Base-by-base conservation (phyloP, 768 basidiomycete genomes). In the Epithele typhae region DNA sequence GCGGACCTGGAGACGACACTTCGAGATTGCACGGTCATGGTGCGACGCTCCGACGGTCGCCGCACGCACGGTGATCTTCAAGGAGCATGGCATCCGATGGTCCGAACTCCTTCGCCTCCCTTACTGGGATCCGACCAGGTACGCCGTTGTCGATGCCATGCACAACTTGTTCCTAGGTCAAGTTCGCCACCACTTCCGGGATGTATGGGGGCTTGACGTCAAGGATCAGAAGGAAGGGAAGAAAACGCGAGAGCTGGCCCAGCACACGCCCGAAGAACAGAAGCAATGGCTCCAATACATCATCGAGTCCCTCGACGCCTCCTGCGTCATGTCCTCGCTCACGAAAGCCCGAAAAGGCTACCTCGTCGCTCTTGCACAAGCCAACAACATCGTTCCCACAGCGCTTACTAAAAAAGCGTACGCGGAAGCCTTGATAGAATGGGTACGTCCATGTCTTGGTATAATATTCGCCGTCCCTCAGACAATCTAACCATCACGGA, bases 101-200 rank as follows among this genome's bases (percentile, higher is more conserved):
- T 59, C 58, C 0, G 50, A 59, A n/a, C 40, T 75, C 3, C 49
- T 67, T 9, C 43, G 61, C 1, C 62, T 75, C 2, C 63, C 64
- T 0, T 75, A 75, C 48, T 74, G 70, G 64, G 62, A 72, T 47
- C 63, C 64, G 0, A 55, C 58, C 3, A 39, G 45, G 4, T 66
- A 52, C 37, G 39, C 63, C 5, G 53, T 69, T 1, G 52, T 73
- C 8, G 71, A 75, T 40, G 45, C 66, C 2, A 73, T 74, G 71
- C 74, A 75, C 49, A 63, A 59, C n/a, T 53, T 73, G 0, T 63
- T 66, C 33, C 61, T 73, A 1, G 66, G 68, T 5, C 36, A 63
- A 1, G 44, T 69, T 5, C 52, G 60, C 18, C 57, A 64, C 18
- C 71, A 73, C 42, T 64, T 59, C 35, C 55, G 59, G 4, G 39